Evolutionary conservation across 345 rosid species (phyloP).

Genomic region (Noccaea bulbosa): DNA sequence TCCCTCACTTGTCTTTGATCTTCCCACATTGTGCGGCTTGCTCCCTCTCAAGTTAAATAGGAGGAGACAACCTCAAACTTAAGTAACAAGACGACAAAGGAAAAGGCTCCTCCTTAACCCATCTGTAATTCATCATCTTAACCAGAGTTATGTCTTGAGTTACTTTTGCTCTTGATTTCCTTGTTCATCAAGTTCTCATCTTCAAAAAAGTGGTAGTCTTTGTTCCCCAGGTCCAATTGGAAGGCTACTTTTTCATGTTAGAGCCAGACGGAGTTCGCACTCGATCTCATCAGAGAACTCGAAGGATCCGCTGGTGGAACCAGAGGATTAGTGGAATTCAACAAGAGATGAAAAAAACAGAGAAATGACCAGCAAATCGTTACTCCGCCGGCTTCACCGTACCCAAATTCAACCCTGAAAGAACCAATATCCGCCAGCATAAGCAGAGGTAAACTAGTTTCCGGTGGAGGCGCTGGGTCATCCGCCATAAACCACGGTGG

Average conservation of each 20-base stretch:
- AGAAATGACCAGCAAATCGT: constrained; percentile 35
- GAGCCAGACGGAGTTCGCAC: constrained; percentile 71
- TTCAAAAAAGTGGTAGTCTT: too few species aligned
- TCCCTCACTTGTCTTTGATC: too few species aligned
- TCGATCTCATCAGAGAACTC: constrained; percentile 61
- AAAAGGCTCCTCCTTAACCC: too few species aligned
- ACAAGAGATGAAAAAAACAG: constrained; percentile 44
- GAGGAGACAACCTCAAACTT: too few species aligned
- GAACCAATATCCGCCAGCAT: constrained; percentile 42
- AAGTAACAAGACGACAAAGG: too few species aligned
- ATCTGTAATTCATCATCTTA: too few species aligned
- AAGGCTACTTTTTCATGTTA: too few species aligned
- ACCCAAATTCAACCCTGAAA: constrained; percentile 23
- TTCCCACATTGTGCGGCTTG: too few species aligned
- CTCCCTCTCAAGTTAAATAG: rapidly evolving
- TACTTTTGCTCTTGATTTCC: too few species aligned
- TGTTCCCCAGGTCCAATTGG: too few species aligned
- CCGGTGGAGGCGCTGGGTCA: constrained; percentile 35
- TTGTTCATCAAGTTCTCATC: too few species aligned
- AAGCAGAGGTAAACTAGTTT: constrained; percentile 38
- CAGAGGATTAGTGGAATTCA: constrained; percentile 64
- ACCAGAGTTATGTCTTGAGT: too few species aligned
- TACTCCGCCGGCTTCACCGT: constrained; percentile 27
- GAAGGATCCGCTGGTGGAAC: constrained; percentile 68
- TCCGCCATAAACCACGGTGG: constrained; percentile 15